These are phyloP conservation scores for Nyssa sinensis DNA, from an alignment of 148 eudicot genomes.

Conservation along the genomic window DNA sequence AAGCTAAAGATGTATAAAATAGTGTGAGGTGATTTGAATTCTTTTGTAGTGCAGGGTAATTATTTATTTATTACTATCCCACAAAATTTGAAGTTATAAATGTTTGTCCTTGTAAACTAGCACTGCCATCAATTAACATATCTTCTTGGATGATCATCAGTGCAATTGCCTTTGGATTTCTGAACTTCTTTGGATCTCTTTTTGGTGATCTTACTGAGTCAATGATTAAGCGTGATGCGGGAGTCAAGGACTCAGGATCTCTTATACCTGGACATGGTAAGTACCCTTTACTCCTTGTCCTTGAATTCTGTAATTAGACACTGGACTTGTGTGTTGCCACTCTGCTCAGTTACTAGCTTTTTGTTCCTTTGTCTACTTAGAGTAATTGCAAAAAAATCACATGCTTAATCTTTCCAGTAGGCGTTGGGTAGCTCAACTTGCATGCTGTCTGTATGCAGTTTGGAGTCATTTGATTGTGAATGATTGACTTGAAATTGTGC, in stretches of 20 bases:
- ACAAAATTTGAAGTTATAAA: not conserved
- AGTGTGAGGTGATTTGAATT: no score
- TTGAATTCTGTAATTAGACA: not conserved
- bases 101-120: not conserved
- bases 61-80: no score
- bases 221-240: conserved; percentile 98
- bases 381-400: not conserved
- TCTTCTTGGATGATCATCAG: conserved; percentile 42
- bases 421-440: not conserved
- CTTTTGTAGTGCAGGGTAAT: not conserved
- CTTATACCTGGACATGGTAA: conserved; percentile 99
- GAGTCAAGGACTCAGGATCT: conserved; percentile 96
- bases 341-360: not conserved
- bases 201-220: conserved; percentile 95
- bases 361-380: not conserved
- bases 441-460: not conserved
- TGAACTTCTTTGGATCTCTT: conserved; percentile 91
- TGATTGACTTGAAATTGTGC: no score
- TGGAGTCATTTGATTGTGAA: not conserved
- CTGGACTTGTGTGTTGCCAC: not conserved
- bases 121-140: conserved; percentile 7
- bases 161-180: conserved; percentile 70
- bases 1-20: not conserved
- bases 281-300: not conserved
- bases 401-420: conserved; percentile 1